These are phyloP conservation scores for Cladosporium sp. DNA, from an alignment of 2,329 filamentous ascomycete genomes.

Conservation along the genomic window DNA sequence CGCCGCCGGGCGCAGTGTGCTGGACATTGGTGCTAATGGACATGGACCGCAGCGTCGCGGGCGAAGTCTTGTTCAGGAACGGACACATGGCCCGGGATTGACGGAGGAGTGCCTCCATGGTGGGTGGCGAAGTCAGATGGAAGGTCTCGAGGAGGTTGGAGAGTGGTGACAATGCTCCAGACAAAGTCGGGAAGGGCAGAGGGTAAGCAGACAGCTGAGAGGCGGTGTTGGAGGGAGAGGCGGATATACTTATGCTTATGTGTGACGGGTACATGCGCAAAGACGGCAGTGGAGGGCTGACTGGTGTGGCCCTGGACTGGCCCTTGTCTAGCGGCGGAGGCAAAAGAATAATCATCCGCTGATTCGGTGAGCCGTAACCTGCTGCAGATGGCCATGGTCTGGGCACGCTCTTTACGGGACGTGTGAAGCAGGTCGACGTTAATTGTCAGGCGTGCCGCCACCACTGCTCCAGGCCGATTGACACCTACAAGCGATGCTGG, in stretches of 20 bases:
- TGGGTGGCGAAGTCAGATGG: conserved; percentile 15
- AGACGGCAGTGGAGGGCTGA: conserved; percentile 3
- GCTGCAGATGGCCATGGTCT: neutral
- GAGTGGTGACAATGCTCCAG: neutral
- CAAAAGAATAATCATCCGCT: conserved; percentile 2
- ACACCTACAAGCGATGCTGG: too few species aligned
- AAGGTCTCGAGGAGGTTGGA: neutral
- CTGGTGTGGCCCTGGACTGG: neutral
- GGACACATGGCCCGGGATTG: conserved; percentile 97
- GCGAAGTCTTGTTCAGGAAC: conserved; percentile 91
- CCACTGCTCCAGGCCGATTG: too few species aligned
- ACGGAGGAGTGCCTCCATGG: conserved; percentile 89
- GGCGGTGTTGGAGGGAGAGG: neutral
- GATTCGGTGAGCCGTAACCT: neutral
- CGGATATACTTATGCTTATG: conserved; percentile 12
- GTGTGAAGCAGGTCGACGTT: neutral
- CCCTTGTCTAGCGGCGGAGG: conserved; percentile 4
- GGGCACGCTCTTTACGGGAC: neutral
- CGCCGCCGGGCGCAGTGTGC: conserved; percentile 71
- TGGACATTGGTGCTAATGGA: conserved; percentile 66
- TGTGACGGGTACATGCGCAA: conserved; percentile 8
- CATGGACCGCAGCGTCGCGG: conserved; percentile 83
- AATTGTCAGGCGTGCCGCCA: too few species aligned
- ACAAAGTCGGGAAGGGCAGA: neutral
- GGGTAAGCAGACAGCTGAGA: neutral